Base-by-base conservation (phyloP, 257 asterid genomes). In the Scutellaria barbata region DNA sequence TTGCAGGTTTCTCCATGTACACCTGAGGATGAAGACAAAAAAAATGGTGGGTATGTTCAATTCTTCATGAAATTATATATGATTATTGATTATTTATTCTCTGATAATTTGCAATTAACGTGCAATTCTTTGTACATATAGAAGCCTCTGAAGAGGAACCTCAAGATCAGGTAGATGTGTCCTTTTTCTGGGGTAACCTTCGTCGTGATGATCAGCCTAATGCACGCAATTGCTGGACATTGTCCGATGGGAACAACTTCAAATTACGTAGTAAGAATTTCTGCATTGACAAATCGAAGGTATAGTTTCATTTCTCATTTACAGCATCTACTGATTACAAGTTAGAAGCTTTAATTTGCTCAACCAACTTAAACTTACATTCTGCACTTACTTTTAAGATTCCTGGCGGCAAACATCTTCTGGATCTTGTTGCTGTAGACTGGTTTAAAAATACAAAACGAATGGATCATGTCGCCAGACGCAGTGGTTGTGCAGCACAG, bases 391-490 rank as follows among this genome's bases (percentile, higher is more conserved):
- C 64, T 25, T 70, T 63, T 64, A 75, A 95, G 99, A 77, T 80
- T 80, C 80, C 95, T 72, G 96, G 89, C 7, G 98, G 99, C 66
- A 89, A 92, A 75, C 95, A 84, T 74, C 82, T 88, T 30, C 85
- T 95, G 99, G 97, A 95, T 81, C 99, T 95, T 74, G 96, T 95
- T 48, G 96, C 99, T 3, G 94, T 85, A n/a, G 99, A 92, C 74
- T 92, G 96, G 98, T 81, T 91, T 76, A 92, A 88, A 82, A 92
- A 87, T 78, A 80, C 92, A 6, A 89, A 83, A 77, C 82, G 99
- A 68, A 89, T 95, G 90, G 98, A 95, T 72, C 87, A 95, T 68
- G 98, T 95, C 40, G 95, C 95, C 42, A 82, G 85, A 60, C 97
- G 96, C 62, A 84, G 69, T 53, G 98, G 99, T 69, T 95, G 99